phyloP scores from a whole-genome alignment of 2,329 filamentous ascomycete genomes.

The Hysterium pulicare region DNA sequence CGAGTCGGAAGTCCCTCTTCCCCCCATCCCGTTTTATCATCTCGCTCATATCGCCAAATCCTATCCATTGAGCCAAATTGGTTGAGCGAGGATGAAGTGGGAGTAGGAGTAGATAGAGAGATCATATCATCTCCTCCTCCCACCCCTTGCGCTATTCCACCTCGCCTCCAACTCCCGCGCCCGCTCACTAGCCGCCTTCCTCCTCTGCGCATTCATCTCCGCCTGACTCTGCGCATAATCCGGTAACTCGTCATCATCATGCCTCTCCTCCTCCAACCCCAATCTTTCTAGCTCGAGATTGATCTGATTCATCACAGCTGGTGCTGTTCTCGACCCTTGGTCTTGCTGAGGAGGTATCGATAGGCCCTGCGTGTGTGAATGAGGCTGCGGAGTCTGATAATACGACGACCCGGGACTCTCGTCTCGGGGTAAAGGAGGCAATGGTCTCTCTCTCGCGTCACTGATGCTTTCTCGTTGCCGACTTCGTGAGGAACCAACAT shows the following conservation, averaged over 20 bases:
- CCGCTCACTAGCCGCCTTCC: constrained; percentile 41
- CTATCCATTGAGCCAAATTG: too few relatives aligned
- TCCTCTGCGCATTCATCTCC: constrained; percentile 39
- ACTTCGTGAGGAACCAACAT: not conserved
- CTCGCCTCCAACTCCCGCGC: constrained; percentile 44
- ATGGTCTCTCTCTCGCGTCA: too few relatives aligned
- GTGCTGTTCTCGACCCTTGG: not conserved
- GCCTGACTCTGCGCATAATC: constrained; percentile 48
- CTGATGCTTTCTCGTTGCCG: too few relatives aligned
- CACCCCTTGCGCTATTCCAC: constrained; percentile 34
- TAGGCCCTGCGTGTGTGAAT: not conserved
- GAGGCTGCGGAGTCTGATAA: not conserved
- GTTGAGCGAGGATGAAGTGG: too few relatives aligned
- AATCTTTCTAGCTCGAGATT: constrained; percentile 26
- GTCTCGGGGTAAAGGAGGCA: not conserved
- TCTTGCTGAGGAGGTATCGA: not conserved
- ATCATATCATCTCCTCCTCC: constrained; percentile 13
- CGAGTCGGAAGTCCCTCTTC: too few relatives aligned
- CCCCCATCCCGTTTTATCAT: too few relatives aligned
- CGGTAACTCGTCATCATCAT: constrained; percentile 40
- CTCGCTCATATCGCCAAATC: too few relatives aligned
- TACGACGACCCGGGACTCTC: not conserved
- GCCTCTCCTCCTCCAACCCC: constrained; percentile 26
- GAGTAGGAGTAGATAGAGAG: too few relatives aligned
- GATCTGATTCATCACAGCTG: constrained; percentile 1